Base-by-base conservation (phyloP, 257 asterid genomes). In the Ballota nigra region DNA sequence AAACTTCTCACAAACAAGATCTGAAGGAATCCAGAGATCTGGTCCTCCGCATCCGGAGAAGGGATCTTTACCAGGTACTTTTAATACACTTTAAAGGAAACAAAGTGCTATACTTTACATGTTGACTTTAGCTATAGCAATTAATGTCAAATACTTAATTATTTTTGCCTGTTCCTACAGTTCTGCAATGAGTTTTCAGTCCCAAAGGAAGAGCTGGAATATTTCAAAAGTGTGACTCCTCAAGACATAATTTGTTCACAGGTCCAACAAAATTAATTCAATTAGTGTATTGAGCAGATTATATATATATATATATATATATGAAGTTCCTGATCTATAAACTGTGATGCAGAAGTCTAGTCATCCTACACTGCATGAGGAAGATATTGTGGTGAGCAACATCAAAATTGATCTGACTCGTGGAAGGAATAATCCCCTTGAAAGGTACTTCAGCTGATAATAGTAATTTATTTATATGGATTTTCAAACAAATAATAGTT, bases 151-250 rank as follows among this genome's bases (percentile, higher is more conserved):
- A 6, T 34, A 38, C 62, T 55, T 31, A 18, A 63, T 61, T 47
- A 28, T 68, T 57, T 51, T 51, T 53, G 20, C 49, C 72, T 75
- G 68, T 68, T 63, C 70, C 69, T 66, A 19, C 90, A 92, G 98
- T 92, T 76, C 60, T 92, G 98, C 82, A 93, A 93, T 51, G 97
- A 93, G 88, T 86, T 87, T 75, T 73, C 94, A 73, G 98, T 93
- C 76, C 96, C 98, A 65, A 91, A 87, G 85, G 89, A 87, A 55
- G 68, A 75, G 10, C 74, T 93, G 83, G 94, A 86, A 47, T 38
- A 73, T 79, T 93, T 87, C 78, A 86, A 80, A 79, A 67, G 68
- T 59, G 89, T 90, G 68, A 85, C 98, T 41, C 80, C 97, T 41
- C 86, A 87, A 77, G 98, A 89, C 73, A 87, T 93, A 75, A 72